These are phyloP conservation scores for Zygoascus bituminiphila DNA, from an alignment of 805 yeast genomes.

Conservation along the genomic window DNA sequence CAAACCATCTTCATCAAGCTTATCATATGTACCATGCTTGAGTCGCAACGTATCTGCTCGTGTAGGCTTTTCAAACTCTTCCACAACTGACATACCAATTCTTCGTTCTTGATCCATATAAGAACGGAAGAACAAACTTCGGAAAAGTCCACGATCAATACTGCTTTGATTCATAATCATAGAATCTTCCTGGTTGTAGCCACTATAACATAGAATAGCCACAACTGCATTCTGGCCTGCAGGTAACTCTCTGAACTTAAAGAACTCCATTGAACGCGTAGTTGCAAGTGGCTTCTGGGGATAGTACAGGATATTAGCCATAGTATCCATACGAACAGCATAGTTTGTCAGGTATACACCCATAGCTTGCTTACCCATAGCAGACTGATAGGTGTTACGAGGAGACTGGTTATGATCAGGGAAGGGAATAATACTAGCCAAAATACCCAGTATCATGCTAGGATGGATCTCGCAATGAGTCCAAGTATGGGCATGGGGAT, in stretches of 20 bases:
- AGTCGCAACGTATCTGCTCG: constrained; percentile 89
- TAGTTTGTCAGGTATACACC: constrained; percentile 96
- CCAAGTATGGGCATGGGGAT: constrained; percentile 67
- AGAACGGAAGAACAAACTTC: constrained; percentile 92
- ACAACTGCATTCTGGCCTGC: constrained; percentile 99
- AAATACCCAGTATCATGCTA: constrained; percentile 96
- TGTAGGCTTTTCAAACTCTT: constrained; percentile 95
- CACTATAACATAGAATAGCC: constrained; percentile 96
- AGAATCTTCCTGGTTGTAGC: constrained; percentile 99
- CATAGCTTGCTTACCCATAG: constrained; percentile 99
- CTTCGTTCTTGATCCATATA: constrained; percentile 98
- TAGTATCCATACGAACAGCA: constrained; percentile 96
- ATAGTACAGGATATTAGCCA: constrained; percentile 95
- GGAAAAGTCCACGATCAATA: constrained; percentile 91
- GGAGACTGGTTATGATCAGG: constrained; percentile 98
- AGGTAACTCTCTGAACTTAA: constrained; percentile 95
- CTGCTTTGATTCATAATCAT: constrained; percentile 99
- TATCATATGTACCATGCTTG: constrained; percentile 97
- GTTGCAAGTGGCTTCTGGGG: constrained; percentile 98
- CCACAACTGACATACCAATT: constrained; percentile 97
- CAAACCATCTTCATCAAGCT: constrained; percentile 95
- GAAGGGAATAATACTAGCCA: constrained; percentile 98
- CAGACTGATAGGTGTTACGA: constrained; percentile 87
- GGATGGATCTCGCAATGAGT: constrained; percentile 99
- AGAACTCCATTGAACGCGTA: constrained; percentile 93